A percentile compares a stretch with the other conserved stretches of the same genome.
phyloP scores from a whole-genome alignment of 2,329 filamentous ascomycete species.

The Clonostachys byssicola region DNA sequence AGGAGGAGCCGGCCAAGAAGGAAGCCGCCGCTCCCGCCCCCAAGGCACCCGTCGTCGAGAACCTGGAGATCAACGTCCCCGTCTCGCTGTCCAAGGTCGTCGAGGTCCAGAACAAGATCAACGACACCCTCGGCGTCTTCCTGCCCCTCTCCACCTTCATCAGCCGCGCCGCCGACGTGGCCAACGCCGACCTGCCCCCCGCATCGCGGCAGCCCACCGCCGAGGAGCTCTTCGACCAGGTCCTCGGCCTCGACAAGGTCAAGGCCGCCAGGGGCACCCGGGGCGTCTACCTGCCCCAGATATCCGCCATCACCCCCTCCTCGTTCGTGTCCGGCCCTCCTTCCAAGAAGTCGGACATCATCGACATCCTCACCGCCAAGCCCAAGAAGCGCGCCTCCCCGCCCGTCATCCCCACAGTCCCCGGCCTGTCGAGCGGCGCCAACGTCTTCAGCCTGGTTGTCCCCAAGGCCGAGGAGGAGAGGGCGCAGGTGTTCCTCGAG shows the following conservation, averaged over 20 bases:
- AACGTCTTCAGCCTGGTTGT: constrained; percentile 84
- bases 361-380: constrained; percentile 66
- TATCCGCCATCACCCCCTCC: constrained; percentile 51
- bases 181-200: constrained; percentile 81
- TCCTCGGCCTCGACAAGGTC: constrained; percentile 64
- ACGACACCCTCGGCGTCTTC: constrained; percentile 72
- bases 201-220: constrained; percentile 58
- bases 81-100: constrained; percentile 77
- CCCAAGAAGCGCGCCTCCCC: constrained; percentile 15
- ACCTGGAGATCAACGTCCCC: constrained; percentile 63
- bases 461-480: constrained; percentile 73
- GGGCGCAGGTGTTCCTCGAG: constrained; percentile 78
- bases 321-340: constrained; percentile 24
- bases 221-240: constrained; percentile 83
- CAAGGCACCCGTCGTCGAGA: constrained; percentile 33
- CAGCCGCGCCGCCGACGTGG: constrained; percentile 75
- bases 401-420: constrained; percentile 28
- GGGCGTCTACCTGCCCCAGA: constrained; percentile 68
- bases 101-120: constrained; percentile 75
- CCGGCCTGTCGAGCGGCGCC: constrained; percentile 48
- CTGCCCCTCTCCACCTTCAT: constrained; percentile 86
- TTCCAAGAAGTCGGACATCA: constrained; percentile 58
- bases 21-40: constrained; percentile 20
- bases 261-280: constrained; percentile 45
- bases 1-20: constrained; percentile 30